Conservation (phyloP, 352 stramenopile genomes). For the Albugo candida region DNA sequence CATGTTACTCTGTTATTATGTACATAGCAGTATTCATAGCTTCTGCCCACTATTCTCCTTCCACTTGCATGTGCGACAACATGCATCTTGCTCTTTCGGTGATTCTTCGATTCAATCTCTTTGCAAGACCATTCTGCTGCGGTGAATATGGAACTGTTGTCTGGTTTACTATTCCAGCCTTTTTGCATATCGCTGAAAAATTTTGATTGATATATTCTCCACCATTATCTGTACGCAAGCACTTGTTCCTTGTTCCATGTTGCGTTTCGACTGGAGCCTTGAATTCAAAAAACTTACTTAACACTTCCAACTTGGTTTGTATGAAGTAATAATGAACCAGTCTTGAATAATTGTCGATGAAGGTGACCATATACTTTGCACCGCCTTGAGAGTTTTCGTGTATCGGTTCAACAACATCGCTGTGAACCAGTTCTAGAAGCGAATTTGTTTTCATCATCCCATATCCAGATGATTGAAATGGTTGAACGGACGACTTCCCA, state of each 20-base stretch:
- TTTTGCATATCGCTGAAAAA: too few relatives aligned
- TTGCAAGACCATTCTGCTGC: slow-evolving; percentile 10
- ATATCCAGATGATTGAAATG: neutral
- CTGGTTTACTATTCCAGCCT: neutral
- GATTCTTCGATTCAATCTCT: slow-evolving; percentile 11
- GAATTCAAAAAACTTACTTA: slow-evolving; percentile 4
- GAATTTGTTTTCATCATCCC: neutral
- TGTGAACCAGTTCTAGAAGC: neutral
- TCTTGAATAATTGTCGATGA: slow-evolving; percentile 9
- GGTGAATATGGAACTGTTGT: slow-evolving; percentile 9
- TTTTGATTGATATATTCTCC: slow-evolving; percentile 8
- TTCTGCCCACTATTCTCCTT: neutral
- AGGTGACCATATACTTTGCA: slow-evolving; percentile 5
- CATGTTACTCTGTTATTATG: too few relatives aligned
- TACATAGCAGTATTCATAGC: too few relatives aligned
- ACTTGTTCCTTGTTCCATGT: slow-evolving; percentile 7
- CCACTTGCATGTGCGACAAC: neutral
- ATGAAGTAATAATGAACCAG: slow-evolving; percentile 9
- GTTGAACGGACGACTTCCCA: neutral
- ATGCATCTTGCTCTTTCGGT: slow-evolving; percentile 4
- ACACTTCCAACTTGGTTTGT: slow-evolving; percentile 10
- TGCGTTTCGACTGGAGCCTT: slow-evolving; percentile 8
- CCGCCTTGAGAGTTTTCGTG: neutral
- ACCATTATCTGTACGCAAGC: slow-evolving; percentile 14
- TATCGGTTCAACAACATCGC: neutral